Evolutionary conservation across 768 basidiomycete species (phyloP).

Genomic region (Pisolithus sp.): DNA sequence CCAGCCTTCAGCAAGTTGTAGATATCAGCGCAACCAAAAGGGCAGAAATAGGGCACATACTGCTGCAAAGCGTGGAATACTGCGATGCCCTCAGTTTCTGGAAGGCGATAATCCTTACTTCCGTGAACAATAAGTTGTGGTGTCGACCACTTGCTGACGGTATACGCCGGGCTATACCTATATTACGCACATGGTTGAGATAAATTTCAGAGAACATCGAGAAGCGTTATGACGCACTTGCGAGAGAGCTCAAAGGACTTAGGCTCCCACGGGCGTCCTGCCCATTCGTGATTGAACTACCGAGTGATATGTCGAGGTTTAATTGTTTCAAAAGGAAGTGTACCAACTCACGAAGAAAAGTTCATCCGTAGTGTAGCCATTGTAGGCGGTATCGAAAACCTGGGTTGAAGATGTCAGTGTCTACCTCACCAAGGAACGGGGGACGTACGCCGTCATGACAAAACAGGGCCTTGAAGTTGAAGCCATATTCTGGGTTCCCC

Average conservation of each 20-base stretch:
- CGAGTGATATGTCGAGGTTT: not conserved
- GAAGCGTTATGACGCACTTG: constrained; percentile 37
- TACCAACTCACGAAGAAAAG: constrained; percentile 69
- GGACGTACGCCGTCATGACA: constrained; percentile 79
- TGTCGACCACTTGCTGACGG: constrained; percentile 78
- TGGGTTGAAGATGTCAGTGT: constrained; percentile 14
- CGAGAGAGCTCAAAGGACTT: constrained; percentile 46
- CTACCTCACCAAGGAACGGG: not conserved
- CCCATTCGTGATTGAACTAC: constrained; percentile 85
- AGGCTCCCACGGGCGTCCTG: constrained; percentile 71
- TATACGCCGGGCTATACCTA: constrained; percentile 76
- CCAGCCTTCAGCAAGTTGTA: constrained; percentile 38
- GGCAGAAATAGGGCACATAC: constrained; percentile 36
- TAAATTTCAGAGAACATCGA: not conserved
- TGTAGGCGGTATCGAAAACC: constrained; percentile 74
- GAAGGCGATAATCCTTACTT: constrained; percentile 82
- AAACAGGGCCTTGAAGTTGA: constrained; percentile 86
- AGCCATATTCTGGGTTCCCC: constrained; percentile 83
- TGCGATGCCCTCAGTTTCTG: constrained; percentile 77
- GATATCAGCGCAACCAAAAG: not conserved
- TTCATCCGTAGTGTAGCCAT: constrained; percentile 88
- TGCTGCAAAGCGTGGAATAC: constrained; percentile 84
- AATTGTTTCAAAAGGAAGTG: not conserved
- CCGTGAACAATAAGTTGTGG: constrained; percentile 83
- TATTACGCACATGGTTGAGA: not conserved